Conservation (phyloP, 495 filamentous ascomycete species). For the Xylaria cubensis region DNA sequence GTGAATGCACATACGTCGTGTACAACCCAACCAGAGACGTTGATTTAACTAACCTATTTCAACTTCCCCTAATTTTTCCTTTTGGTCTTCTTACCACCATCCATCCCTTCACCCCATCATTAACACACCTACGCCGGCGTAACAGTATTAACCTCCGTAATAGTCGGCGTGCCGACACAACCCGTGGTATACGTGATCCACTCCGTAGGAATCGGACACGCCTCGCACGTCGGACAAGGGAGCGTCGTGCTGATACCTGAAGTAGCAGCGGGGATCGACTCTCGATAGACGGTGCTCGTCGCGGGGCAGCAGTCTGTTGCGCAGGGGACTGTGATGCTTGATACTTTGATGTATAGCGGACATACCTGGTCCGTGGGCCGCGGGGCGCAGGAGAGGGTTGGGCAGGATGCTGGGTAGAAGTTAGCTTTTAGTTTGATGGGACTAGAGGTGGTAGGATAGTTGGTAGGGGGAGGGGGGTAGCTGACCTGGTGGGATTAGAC, state of each 20-base stretch:
- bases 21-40: neutral
- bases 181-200: conserved; percentile 49
- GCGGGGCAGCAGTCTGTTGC: conserved; percentile 50
- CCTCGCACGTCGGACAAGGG: conserved; percentile 40
- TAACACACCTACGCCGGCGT: conserved; percentile 16
- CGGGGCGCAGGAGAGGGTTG: conserved; percentile 32
- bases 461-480: neutral
- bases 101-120: neutral
- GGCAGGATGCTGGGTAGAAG: conserved; percentile 29
- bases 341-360: conserved; percentile 39
- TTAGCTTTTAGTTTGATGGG: neutral
- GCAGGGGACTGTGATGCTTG: conserved; percentile 44
- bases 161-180: conserved; percentile 39
- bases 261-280: neutral
- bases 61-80: too few species aligned
- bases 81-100: neutral
- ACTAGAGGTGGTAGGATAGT: too few species aligned
- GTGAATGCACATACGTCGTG: neutral
- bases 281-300: conserved; percentile 40
- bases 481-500: conserved; percentile 27
- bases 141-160: conserved; percentile 30
- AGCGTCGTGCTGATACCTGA: neutral
- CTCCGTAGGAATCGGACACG: conserved; percentile 44
- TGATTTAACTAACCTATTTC: too few species aligned
- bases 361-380: conserved; percentile 33